Conservation (phyloP, 2,329 filamentous ascomycete species). For the Phialemonium atrogriseum region DNA sequence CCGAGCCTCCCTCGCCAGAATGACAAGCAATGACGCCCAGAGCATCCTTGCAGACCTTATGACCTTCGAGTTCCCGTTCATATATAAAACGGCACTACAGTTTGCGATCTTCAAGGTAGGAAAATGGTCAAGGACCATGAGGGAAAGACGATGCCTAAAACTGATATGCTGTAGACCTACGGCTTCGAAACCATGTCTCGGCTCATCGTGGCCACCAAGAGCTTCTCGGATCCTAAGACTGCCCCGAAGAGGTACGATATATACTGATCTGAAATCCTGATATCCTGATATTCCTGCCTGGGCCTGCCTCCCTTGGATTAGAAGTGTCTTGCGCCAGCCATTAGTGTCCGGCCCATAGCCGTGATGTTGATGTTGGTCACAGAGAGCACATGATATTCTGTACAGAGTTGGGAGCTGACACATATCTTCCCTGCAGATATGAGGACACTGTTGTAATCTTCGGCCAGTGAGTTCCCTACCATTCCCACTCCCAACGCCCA, state of each 20-base stretch:
- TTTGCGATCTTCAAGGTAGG: slow-evolving; percentile 32
- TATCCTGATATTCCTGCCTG: not conserved
- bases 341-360: too few species aligned
- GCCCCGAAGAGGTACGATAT: slow-evolving; percentile 25
- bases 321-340: too few species aligned
- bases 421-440: slow-evolving; percentile 23
- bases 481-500: not conserved
- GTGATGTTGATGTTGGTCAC: too few species aligned
- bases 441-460: slow-evolving; percentile 31
- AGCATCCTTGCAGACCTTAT: slow-evolving; percentile 28
- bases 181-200: slow-evolving; percentile 27
- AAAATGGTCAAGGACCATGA: too few species aligned
- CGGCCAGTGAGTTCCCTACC: slow-evolving; percentile 18
- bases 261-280: not conserved
- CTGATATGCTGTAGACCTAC: slow-evolving; percentile 26
- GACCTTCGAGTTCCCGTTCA: slow-evolving; percentile 27
- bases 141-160: too few species aligned
- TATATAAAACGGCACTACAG: slow-evolving; percentile 27
- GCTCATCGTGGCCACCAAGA: slow-evolving; percentile 26
- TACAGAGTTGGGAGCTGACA: not conserved
- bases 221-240: slow-evolving; percentile 21
- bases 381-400: too few species aligned
- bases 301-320: too few species aligned
- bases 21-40: slow-evolving; percentile 36
- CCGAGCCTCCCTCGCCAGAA: slow-evolving; percentile 26